Evolutionary conservation across 2,329 filamentous ascomycete species (phyloP).

Genomic region (Harringtonia aguacate): DNA sequence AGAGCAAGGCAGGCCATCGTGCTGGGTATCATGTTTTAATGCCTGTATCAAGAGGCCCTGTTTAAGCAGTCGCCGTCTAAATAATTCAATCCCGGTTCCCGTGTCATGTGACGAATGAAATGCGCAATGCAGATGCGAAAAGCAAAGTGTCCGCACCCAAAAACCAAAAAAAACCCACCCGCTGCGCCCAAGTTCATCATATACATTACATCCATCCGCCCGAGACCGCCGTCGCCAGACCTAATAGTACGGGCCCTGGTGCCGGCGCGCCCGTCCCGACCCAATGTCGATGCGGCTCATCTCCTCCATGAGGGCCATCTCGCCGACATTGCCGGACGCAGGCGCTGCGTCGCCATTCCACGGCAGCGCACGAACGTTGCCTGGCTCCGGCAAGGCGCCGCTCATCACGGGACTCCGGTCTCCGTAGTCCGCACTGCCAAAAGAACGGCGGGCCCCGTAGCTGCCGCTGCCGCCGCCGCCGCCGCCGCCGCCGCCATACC

Average conservation of each 20-base stretch:
- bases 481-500: neutral
- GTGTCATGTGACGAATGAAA: too few relatives aligned
- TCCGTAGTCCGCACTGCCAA: slow-evolving; percentile 8
- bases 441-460: neutral
- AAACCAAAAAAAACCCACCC: too few relatives aligned
- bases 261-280: slow-evolving; percentile 43
- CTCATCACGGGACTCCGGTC: slow-evolving; percentile 19
- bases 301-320: slow-evolving; percentile 57
- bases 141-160: too few relatives aligned
- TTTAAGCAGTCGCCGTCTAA: too few relatives aligned
- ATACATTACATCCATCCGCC: too few relatives aligned
- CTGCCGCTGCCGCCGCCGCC: slow-evolving; percentile 1
- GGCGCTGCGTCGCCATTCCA: slow-evolving; percentile 10
- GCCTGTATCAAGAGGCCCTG: too few relatives aligned
- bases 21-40: too few relatives aligned
- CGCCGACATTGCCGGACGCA: slow-evolving; percentile 30
- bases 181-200: too few relatives aligned
- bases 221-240: too few relatives aligned
- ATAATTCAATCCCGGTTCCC: too few relatives aligned
- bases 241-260: slow-evolving; percentile 16
- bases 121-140: too few relatives aligned
- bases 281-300: slow-evolving; percentile 59
- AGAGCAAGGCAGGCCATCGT: too few relatives aligned
- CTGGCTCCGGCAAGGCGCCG: slow-evolving; percentile 15
- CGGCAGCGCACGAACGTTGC: neutral